Base-by-base conservation (phyloP, 1,139 yeast genomes). In the Candida smagusa region DNA sequence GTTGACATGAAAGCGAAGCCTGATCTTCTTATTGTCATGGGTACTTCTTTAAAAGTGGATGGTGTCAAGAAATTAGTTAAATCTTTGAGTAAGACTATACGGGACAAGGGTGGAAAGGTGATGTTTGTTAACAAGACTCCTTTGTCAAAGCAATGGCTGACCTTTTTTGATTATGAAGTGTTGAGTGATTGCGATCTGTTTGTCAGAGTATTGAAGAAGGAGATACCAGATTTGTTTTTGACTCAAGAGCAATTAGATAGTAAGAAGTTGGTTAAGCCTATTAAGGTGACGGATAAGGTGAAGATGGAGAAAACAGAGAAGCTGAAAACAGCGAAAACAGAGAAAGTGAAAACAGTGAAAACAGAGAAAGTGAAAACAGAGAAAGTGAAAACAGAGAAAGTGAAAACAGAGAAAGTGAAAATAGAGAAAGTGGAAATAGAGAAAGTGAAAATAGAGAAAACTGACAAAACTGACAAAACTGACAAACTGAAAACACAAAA, bases 131-230 rank as follows among this genome's bases (percentile, higher is more conserved):
- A 85, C 60, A 75, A 75, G 43, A 76, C 73, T 37, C 77, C 64
- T 31, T 57, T 68, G 28, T 62, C 68, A 25, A 65, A 61, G 38
- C 65, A 68, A 44, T 84, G 92, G 90, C 69, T 70, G 9, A 71
- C 60, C 27, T 63, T 64, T 37, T 72, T 84, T 33, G 92, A 84
- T 53, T 85, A 79, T 52, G 92, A 90, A 65, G 72, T 90, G 6
- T 63, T 79, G 38, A 66, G 82, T 36, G 96, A 88, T 55, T 86
- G 96, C 56, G 97, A 90, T 58, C 73, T 72, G 28, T 90, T 95
- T 79, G 82, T 89, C 13, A 59, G 63, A 13, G 63, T 70, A 24
- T 61, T 85, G 37, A 71, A 71, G 46, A 43, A 43, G 16, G 74
- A 77, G 31, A 60, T 78, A 7, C 89, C 90, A 1, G 75, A 68